Evolutionary conservation across 495 filamentous ascomycete species (phyloP), one percentile per base, ranked within the genome.

Genomic region (Viridothelium virens): DNA sequence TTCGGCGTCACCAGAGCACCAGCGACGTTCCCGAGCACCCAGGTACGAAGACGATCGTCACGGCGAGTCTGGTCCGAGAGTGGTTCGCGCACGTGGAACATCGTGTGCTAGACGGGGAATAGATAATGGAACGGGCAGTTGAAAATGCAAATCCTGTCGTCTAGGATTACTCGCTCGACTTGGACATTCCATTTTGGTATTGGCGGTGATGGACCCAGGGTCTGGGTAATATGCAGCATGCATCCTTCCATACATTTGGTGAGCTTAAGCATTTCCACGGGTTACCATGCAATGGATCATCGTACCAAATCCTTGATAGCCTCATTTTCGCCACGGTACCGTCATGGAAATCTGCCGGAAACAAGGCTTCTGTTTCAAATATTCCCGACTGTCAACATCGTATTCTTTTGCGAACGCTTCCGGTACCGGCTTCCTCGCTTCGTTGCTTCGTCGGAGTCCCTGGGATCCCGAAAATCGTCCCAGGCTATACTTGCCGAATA

Each of bases 21-120:
- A n/a, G n/a, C n/a, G n/a, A n/a, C 39, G 12, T 44, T 44, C 39
- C 39, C 39, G 39, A 4, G 25, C 36, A n/a, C 53, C 53, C 14
- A 53, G 48, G 18, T 5, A 59, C 53, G 53, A 36, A 2, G 31
- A 14, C 53, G 53, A 59, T 59, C 53, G 53, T 33, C 53, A 59
- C 25, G 18, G 4, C 53, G 18, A 5, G 31, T 59, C 53, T n/a
- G 53, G 14, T 36, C 3, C 18, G 36, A n/a, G 53, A 31, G 25
- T 59, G 53, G 53, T 59, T 59, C 53, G 31, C n/a, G 53, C 53
- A 59, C 53, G 53, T 59, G 53, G 53, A 31, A 36, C 18, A 31
- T 5, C 53, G 36, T 59, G 53, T 59, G 53, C 53, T 31, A 36
- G 53, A 59, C 53, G 53, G 14, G 48, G 53, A 18, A n/a, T 36